Evolutionary conservation across 352 stramenopile genomes (phyloP), one percentile per base, ranked within the genome.

Genomic region (Pythium monospermum): DNA sequence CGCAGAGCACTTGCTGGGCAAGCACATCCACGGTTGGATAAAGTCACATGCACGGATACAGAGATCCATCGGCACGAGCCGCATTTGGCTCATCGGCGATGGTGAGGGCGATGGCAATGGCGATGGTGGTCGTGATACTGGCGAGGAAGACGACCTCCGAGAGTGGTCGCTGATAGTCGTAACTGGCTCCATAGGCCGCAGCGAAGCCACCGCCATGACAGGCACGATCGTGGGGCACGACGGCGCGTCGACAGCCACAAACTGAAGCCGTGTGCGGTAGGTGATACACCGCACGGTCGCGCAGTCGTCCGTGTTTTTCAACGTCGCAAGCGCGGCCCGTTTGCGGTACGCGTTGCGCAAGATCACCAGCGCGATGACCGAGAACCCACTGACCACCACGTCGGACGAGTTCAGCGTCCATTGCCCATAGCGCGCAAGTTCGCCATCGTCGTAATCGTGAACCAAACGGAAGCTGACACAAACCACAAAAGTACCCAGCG

Each of bases 321-420:
- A 8, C 19, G 19, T 26, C 8, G 21, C 15, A 19, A 26, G 19
- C n/a, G n/a, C n/a, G n/a, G n/a, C n/a, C 7, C 16, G 21, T 12
- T 51, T 50, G 30, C 50, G 50, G 21, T 51, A 51, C 5, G 30
- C 50, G 27, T 58, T 58, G 16, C 50, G 50, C 11, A 51, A 12
- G n/a, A 58, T 21, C 21, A 58, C 26, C 18, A 51, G 8, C 5
- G 33, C 27, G 23, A 58, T 30, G 4, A 23, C 38, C 6, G 5
- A 22, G 19, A 51, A n/a, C 3, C 50, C 50, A n/a, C 44, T 50
- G 1, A 23, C 25, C 16, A 43, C 23, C 7, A 58, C 23, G 22
- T 58, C 50, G n/a, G n/a, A 30, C 11, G 40, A 35, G 11, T 30
- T 10, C 11, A 58, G 26, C 4, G 5, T 19, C 50, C 40, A 58